A percentile compares a stretch with the other conserved stretches of the same genome.
Evolutionary conservation across 2,329 filamentous ascomycete species (phyloP).

Genomic region (Cryphonectria nitschkei): DNA sequence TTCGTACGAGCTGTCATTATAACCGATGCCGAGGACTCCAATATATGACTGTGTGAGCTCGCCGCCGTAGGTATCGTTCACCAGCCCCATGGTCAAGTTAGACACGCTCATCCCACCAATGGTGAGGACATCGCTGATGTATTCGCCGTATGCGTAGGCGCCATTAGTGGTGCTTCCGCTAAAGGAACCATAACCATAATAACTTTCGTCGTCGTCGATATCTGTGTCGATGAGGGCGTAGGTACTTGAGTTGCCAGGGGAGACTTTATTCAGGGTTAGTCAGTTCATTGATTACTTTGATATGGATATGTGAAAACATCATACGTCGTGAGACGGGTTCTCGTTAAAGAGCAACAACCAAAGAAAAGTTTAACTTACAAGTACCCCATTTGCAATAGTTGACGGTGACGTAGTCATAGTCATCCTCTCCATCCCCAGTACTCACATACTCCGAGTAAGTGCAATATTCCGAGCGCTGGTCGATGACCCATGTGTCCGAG

Average conservation of each 20-base stretch:
- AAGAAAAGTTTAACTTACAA: conserved; percentile 20
- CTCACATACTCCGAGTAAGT: conserved; percentile 10
- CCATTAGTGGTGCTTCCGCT: conserved; percentile 23
- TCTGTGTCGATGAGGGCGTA: conserved; percentile 29
- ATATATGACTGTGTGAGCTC: conserved; percentile 21
- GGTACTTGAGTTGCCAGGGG: conserved; percentile 32
- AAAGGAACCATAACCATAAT: conserved; percentile 25
- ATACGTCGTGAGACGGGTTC: not conserved
- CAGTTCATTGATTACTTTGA: conserved; percentile 14
- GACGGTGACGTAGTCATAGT: not conserved
- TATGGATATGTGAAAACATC: not conserved
- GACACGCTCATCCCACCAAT: conserved; percentile 34
- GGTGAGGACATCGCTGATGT: conserved; percentile 36
- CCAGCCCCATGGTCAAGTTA: conserved; percentile 38
- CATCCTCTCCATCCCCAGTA: conserved; percentile 10
- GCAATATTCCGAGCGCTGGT: conserved; percentile 29
- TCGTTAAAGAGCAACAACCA: not conserved
- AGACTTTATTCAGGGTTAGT: conserved; percentile 17
- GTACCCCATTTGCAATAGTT: conserved; percentile 34
- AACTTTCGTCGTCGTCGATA: conserved; percentile 4
- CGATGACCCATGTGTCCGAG: conserved; percentile 37
- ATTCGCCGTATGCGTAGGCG: conserved; percentile 30
- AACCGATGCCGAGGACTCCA: conserved; percentile 38
- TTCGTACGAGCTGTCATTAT: conserved; percentile 30
- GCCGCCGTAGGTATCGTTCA: conserved; percentile 17